Evolutionary conservation across 1,284 basidiomycete species (phyloP), one percentile per base, ranked within the genome.

Genomic region (Microbotryum silenes-acaulis): DNA sequence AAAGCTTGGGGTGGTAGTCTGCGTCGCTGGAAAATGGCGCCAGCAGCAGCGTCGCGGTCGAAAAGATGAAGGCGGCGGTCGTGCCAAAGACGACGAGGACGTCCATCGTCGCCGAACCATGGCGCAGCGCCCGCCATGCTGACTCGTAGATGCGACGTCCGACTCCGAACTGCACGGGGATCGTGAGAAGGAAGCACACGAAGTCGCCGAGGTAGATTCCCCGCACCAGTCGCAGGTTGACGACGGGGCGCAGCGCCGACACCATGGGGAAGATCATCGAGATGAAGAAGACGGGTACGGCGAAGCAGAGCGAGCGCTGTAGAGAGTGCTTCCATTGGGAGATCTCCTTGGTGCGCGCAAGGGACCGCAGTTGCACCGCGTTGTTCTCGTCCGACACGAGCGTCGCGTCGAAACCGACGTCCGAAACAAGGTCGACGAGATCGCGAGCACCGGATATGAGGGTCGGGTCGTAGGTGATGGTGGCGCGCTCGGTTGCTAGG

Each of bases 21-120:
- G 84, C 79, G 46, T 83, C 81, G 4, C 77, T 73, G 71, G 83
- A 82, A 23, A 68, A 60, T 77, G 87, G 83, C 25, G 83, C 79
- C 44, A 86, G 84, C 52, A 80, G 79, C 68, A 88, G 67, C 80
- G 97, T 83, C 56, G 82, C 77, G 46, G 91, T 71, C 4, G 93
- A 97, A 77, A 97, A 99, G 67, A 84, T 79, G 75, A 96, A 98
- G 7, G 96, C 89, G 0, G 93, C 86, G 1, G 91, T 88, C 2
- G 96, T 98, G 60, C 96, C 96, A 46, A 98, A 82, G 72, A 93
- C 89, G 71, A 98, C 85, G 54, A 99, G 86, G 37, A 97, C 93
- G 75, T 99, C 96, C 78, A 78, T 77, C 0, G 94, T 98, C 2
- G 93, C 91, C 4, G 83, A 83, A 51, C 85, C 82, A 76, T 99